Evolutionary conservation across 2,329 filamentous ascomycete species (phyloP), one percentile per base, ranked within the genome.

Genomic region (Drechslerella dactyloides): DNA sequence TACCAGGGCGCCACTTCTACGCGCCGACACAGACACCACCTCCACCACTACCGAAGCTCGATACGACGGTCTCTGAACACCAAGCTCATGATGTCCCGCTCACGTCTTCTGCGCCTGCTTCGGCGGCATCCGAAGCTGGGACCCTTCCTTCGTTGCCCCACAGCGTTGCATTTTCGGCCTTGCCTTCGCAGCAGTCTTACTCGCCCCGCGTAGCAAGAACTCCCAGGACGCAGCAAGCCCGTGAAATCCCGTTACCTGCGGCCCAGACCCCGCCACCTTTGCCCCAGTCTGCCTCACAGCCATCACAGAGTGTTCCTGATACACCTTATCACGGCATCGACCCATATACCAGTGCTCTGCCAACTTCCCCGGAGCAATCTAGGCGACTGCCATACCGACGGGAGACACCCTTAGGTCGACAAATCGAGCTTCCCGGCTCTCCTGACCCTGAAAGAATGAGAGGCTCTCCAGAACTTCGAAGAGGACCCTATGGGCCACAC

Each of bases 371-470:
- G 11, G 60, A 65, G 33, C 54, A 60, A 10, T 51, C 59, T 10
- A 48, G 60, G 56, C 51, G 68, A 5, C 17, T 65, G 30, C 68
- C 68, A 15, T 61, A 60, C n/a, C 35, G 68, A 37, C 60, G 54
- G 48, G 68, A 72, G 46, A 72, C 68, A 30, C 68, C 68, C 13
- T 57, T 72, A n/a, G 51, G 68, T 46, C 50, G 68, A 27, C 55
- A 59, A 37, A 53, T 72, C 46, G 68, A 64, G 15, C 68, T 72
- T 21, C 68, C 68, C 11, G 60, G 68, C 3, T 72, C 68, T 4
- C 68, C 68, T 19, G 68, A 65, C 11, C 60, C 68, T 0, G 68
- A 72, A 46, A 50, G 33, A 15, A 57, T 72, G 60, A 72, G 55
- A 65, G 55, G 15, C 10, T 72, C 68, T 10, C 68, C 68, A 13